phyloP scores from a whole-genome alignment of 1,284 basidiomycete genomes.

The Tylopilus orsonianus region DNA sequence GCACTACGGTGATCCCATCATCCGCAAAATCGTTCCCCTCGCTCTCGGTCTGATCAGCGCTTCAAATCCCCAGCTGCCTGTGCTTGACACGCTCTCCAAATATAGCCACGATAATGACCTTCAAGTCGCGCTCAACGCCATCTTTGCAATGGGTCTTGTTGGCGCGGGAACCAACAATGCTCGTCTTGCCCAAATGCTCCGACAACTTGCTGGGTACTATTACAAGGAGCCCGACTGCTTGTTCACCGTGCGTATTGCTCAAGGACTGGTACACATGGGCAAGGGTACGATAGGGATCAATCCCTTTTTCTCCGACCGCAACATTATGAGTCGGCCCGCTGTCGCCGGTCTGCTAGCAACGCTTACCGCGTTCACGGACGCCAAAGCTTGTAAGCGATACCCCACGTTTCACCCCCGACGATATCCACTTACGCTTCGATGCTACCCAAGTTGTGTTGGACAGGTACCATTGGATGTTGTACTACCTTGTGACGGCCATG shows the following conservation, averaged over 20 bases:
- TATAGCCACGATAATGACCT: slow-evolving; percentile 99
- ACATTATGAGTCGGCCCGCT: slow-evolving; percentile 86
- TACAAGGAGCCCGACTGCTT: slow-evolving; percentile 96
- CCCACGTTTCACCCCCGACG: not conserved
- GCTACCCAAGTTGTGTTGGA: slow-evolving; percentile 76
- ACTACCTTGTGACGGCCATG: slow-evolving; percentile 94
- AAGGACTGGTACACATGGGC: slow-evolving; percentile 98
- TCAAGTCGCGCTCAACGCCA: slow-evolving; percentile 93
- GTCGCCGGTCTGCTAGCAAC: slow-evolving; percentile 91
- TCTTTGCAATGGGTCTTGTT: slow-evolving; percentile 98
- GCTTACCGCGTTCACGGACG: slow-evolving; percentile 90
- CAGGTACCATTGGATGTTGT: slow-evolving; percentile 98
- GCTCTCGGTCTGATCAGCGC: slow-evolving; percentile 93
- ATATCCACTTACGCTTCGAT: slow-evolving; percentile 2
- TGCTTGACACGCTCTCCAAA: slow-evolving; percentile 98
- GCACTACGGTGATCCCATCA: slow-evolving; percentile 96
- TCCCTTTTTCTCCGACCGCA: slow-evolving; percentile 94
- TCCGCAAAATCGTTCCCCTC: slow-evolving; percentile 93
- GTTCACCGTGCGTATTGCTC: slow-evolving; percentile 95
- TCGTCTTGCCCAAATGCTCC: slow-evolving; percentile 94
- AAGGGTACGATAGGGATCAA: slow-evolving; percentile 99
- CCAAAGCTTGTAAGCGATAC: slow-evolving; percentile 80
- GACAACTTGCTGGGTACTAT: slow-evolving; percentile 96
- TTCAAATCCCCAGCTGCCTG: slow-evolving; percentile 94
- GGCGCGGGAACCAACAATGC: slow-evolving; percentile 99